Conservation (phyloP, 192 early-diverging fungal genomes). For the Coemansia sp. region DNA sequence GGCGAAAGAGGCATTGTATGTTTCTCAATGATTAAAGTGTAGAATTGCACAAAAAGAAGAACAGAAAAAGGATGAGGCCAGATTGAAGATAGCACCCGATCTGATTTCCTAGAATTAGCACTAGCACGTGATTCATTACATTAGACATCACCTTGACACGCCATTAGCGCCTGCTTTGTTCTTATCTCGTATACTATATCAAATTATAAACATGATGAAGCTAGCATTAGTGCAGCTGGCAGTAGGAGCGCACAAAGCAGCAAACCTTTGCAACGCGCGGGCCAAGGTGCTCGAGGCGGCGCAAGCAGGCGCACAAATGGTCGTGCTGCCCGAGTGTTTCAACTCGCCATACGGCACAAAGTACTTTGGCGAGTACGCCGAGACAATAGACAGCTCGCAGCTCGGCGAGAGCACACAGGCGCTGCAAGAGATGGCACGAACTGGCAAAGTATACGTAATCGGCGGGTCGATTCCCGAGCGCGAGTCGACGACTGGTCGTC, state of each 20-base stretch:
- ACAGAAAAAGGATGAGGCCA: not conserved
- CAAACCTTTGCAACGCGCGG: slow-evolving; percentile 77
- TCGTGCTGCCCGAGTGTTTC: slow-evolving; percentile 98
- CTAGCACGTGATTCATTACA: not conserved
- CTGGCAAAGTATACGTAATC: slow-evolving; percentile 82
- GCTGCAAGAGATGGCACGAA: slow-evolving; percentile 82
- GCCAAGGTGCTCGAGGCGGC: slow-evolving; percentile 82
- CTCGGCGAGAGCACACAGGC: slow-evolving; percentile 68
- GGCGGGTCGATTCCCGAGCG: slow-evolving; percentile 92
- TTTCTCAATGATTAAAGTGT: not conserved
- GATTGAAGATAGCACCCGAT: not conserved
- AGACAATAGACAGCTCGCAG: slow-evolving; percentile 59
- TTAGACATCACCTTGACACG: not conserved
- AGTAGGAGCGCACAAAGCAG: slow-evolving; percentile 70
- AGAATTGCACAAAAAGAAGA: slow-evolving; percentile 5
- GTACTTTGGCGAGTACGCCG: slow-evolving; percentile 90
- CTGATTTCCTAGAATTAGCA: not conserved
- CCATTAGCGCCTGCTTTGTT: not conserved
- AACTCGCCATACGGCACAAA: slow-evolving; percentile 95
- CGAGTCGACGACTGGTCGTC: slow-evolving; percentile 51
- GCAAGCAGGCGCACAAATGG: slow-evolving; percentile 77
- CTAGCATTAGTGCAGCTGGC: slow-evolving; percentile 79
- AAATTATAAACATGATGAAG: slow-evolving; percentile 30
- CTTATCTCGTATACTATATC: not conserved
- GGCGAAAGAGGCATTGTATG: slow-evolving; percentile 25